These are phyloP conservation scores for Russula lepida DNA, from an alignment of 768 basidiomycete genomes.

Conservation along the genomic window DNA sequence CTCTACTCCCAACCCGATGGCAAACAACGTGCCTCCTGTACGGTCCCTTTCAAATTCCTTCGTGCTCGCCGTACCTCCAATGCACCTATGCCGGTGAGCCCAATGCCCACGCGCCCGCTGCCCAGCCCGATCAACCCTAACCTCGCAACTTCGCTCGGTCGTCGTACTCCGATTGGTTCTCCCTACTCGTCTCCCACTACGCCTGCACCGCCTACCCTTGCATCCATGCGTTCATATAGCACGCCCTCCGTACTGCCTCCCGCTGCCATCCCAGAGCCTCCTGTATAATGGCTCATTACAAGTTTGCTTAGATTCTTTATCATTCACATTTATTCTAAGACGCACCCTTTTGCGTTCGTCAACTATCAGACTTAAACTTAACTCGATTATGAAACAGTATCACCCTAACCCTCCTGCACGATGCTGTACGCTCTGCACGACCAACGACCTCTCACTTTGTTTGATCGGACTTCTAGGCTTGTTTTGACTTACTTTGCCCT, in stretches of 20 bases:
- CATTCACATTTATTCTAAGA: conserved; percentile 13
- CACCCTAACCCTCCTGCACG: conserved; percentile 9
- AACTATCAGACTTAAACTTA: neutral
- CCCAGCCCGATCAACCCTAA: conserved; percentile 12
- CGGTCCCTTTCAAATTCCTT: conserved; percentile 12
- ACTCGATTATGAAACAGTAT: conserved; percentile 8
- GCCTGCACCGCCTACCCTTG: conserved; percentile 10
- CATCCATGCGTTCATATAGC: conserved; percentile 20
- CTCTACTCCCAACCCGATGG: conserved; percentile 70
- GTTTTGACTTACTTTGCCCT: neutral
- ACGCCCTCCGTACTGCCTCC: conserved; percentile 18
- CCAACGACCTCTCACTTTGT: conserved; percentile 6
- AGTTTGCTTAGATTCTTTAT: conserved; percentile 13
- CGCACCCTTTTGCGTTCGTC: neutral
- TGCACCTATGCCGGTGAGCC: conserved; percentile 11
- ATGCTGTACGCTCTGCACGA: conserved; percentile 11
- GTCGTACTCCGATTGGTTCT: conserved; percentile 17
- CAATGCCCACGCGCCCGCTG: conserved; percentile 11
- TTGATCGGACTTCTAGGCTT: neutral
- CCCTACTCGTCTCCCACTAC: conserved; percentile 22
- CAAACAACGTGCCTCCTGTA: conserved; percentile 12
- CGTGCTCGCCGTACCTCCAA: conserved; percentile 19
- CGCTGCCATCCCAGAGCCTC: neutral
- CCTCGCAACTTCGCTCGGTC: conserved; percentile 12
- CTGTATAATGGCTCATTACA: neutral